Percentiles rank a stretch among this genome's conserved stretches.
Evolutionary conservation across 805 yeast genomes (phyloP).

Genomic region (Saturnispora ahearnii): DNA sequence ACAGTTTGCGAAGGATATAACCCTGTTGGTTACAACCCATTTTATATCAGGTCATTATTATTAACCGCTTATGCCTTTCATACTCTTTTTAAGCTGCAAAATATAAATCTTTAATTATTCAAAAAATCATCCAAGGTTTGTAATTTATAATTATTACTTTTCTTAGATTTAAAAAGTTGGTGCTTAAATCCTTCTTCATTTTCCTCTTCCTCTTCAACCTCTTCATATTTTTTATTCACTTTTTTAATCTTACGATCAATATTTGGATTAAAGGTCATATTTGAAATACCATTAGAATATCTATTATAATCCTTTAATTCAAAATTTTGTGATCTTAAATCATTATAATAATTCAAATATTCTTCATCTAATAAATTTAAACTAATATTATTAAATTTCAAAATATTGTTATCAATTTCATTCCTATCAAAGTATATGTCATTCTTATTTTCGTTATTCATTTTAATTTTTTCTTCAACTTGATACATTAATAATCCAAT

Average conservation of each 20-base stretch:
- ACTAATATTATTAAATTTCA: conserved; percentile 14
- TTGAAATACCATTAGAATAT: conserved; percentile 20
- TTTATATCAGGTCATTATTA: no score
- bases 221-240: not conserved
- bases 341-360: conserved; percentile 21
- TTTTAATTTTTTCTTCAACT: conserved; percentile 11
- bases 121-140: conserved; percentile 87
- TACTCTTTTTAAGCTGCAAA: no score
- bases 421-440: not conserved
- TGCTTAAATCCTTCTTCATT: not conserved
- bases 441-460: conserved; percentile 6
- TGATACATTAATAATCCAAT: conserved; percentile 25
- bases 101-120: not conserved
- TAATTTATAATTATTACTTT: conserved; percentile 35
- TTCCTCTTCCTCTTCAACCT: not conserved
- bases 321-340: conserved; percentile 26
- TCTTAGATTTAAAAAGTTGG: not conserved
- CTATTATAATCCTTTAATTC: conserved; percentile 33
- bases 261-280: not conserved
- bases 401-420: not conserved
- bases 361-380: conserved; percentile 16
- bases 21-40: no score
- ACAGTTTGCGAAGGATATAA: no score
- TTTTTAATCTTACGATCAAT: not conserved
- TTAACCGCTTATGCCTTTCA: no score